Evolutionary conservation across 208 protist species (phyloP), one percentile per base, ranked within the genome.

Genomic region (Wallacemonas sp.): DNA sequence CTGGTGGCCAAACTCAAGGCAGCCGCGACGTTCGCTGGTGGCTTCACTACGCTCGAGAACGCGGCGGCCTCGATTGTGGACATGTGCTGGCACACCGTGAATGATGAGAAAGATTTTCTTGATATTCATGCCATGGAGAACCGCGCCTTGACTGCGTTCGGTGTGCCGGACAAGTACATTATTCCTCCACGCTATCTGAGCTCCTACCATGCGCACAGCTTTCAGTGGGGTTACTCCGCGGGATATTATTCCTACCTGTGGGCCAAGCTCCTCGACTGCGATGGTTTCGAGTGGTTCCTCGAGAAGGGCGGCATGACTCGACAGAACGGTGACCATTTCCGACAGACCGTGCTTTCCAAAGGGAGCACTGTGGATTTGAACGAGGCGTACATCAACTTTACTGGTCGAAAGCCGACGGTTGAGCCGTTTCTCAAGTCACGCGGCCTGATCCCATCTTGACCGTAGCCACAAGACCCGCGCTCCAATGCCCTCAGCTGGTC

Each of bases 181-280:
- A 47, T 83, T 1, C 80, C 82, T 0, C 73, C 79, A 3, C 77
- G 79, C 46, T 81, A 80, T 56, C 71, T 72, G 54, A 81, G 75
- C 33, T 59, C 68, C 51, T 75, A 68, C 55, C 88, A 91, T 44
- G 58, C 68, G 0, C 88, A 94, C 79, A 88, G 83, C 68, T 58
- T 58, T 21, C 74, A 76, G n/a, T 85, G 88, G 53, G 81, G 81
- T 44, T 94, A 94, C 74, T 56, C 76, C 14, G 79, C 83, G 15
- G 83, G 80, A 19, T 94, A 92, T 74, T 92, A 90, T 66, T 72
- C 74, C 19, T 92, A 95, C 77, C 76, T 78, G 27, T 83, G 76
- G 80, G 88, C 85, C 19, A 82, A 91, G 62, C 66, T 94, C 63
- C 65, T 90, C 21, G 73, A 82, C 58, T 77, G 80, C 30, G 80